These are phyloP conservation scores for Prunus campanulata DNA, from an alignment of 306 rosid species.

Conservation along the genomic window DNA sequence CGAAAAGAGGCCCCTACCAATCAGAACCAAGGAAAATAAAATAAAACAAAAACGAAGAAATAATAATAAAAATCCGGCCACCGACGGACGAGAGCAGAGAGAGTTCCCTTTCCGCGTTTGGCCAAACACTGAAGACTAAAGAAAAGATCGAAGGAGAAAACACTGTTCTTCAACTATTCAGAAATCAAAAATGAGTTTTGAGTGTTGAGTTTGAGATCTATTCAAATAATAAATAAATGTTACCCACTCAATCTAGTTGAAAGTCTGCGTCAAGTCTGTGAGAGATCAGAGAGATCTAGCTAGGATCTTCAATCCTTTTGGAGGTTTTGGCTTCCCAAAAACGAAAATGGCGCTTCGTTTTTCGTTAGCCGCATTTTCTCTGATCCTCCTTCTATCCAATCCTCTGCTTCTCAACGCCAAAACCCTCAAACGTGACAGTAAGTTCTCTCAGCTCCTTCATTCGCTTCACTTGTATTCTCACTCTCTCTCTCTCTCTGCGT, in stretches of 20 bases:
- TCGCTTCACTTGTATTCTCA: neutral
- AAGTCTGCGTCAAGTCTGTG: neutral
- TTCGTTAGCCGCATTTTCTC: conserved; percentile 31
- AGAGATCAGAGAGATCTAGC: conserved; percentile 18
- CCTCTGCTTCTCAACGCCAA: conserved; percentile 49
- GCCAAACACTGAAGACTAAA: neutral
- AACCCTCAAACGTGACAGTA: conserved; percentile 98
- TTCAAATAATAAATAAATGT: neutral
- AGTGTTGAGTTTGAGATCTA: neutral
- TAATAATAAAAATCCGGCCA: neutral
- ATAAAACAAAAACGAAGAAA: neutral
- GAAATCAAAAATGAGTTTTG: neutral
- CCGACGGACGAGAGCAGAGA: neutral
- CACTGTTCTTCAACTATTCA: neutral
- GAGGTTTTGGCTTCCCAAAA: neutral
- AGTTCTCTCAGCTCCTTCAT: conserved; percentile 14
- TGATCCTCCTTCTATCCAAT: conserved; percentile 30
- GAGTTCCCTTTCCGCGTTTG: neutral
- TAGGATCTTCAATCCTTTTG: neutral
- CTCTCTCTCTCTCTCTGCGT: neutral
- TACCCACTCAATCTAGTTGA: neutral
- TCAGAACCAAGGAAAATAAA: neutral
- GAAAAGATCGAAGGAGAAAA: neutral
- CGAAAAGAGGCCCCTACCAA: neutral
- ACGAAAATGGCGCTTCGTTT: conserved; percentile 49